phyloP scores from a whole-genome alignment of 2,329 filamentous ascomycete genomes.

The Paraphaeosphaeria sporulosa region DNA sequence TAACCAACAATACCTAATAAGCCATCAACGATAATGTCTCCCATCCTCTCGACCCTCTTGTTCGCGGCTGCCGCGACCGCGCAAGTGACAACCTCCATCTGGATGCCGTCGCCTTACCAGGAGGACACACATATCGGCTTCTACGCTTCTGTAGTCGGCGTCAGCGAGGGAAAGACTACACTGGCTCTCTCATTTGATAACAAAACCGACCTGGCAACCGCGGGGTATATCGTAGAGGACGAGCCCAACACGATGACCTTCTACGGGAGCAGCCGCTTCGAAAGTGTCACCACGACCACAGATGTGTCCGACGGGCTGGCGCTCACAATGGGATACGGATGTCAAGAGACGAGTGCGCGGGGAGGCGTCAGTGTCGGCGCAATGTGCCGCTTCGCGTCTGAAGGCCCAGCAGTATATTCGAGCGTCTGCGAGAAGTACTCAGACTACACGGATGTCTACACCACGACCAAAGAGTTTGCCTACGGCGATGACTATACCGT shows the following conservation, averaged over 20 bases:
- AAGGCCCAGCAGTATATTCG: constrained; percentile 8
- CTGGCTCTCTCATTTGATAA: constrained; percentile 20
- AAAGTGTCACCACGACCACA: constrained; percentile 12
- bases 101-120: constrained; percentile 28
- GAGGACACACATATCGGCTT: constrained; percentile 20
- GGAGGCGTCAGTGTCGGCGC: constrained; percentile 5
- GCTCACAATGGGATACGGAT: constrained; percentile 13
- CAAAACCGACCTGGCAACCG: constrained; percentile 6
- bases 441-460: constrained; percentile 7
- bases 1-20: neutral
- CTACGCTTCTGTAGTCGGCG: constrained; percentile 32
- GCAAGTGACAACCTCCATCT: constrained; percentile 38
- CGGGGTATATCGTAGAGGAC: constrained; percentile 10
- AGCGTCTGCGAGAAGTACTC: constrained; percentile 5
- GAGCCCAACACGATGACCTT: constrained; percentile 19
- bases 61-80: constrained; percentile 33
- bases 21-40: constrained; percentile 30
- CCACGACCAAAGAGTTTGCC: constrained; percentile 7
- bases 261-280: constrained; percentile 14
- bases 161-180: constrained; percentile 29
- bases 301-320: neutral
- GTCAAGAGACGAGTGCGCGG: constrained; percentile 1
- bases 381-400: constrained; percentile 10
- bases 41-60: constrained; percentile 27
- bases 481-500: constrained; percentile 10